phyloP scores from a whole-genome alignment of 768 basidiomycete species.

The Boletellus ananas region DNA sequence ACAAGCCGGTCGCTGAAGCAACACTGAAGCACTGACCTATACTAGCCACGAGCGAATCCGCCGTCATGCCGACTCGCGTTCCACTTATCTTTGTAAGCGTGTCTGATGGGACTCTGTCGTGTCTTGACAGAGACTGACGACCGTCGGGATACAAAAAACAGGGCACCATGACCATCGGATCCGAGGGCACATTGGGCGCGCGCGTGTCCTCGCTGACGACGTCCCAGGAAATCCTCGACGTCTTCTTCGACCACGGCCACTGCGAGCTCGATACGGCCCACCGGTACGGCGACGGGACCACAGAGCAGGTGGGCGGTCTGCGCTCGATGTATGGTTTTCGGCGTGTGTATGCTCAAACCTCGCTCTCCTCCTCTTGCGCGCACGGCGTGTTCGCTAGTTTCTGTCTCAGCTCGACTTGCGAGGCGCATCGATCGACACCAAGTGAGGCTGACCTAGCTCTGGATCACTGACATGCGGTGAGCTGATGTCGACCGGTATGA shows the following conservation, averaged over 20 bases:
- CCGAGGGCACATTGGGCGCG: conserved; percentile 38
- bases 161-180: conserved; percentile 51
- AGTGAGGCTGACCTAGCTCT: conserved; percentile 27
- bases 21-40: no score
- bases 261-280: conserved; percentile 51
- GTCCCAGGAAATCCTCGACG: conserved; percentile 44
- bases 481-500: neutral
- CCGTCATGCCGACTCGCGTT: conserved; percentile 25
- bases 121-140: neutral
- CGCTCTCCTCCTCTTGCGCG: no score
- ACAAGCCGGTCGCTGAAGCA: no score
- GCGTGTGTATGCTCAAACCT: neutral
- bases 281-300: conserved; percentile 49
- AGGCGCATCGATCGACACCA: conserved; percentile 45
- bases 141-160: conserved; percentile 9
- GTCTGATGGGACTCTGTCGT: neutral
- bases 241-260: conserved; percentile 40
- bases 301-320: conserved; percentile 41
- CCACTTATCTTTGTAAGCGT: conserved; percentile 25
- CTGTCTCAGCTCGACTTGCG: conserved; percentile 40
- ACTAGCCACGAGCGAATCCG: no score
- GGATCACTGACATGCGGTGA: neutral
- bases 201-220: conserved; percentile 34
- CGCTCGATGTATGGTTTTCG: neutral
- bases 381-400: conserved; percentile 21